These are phyloP conservation scores for Albifimbria verrucaria DNA, from an alignment of 2,329 filamentous ascomycete genomes.

Conservation along the genomic window DNA sequence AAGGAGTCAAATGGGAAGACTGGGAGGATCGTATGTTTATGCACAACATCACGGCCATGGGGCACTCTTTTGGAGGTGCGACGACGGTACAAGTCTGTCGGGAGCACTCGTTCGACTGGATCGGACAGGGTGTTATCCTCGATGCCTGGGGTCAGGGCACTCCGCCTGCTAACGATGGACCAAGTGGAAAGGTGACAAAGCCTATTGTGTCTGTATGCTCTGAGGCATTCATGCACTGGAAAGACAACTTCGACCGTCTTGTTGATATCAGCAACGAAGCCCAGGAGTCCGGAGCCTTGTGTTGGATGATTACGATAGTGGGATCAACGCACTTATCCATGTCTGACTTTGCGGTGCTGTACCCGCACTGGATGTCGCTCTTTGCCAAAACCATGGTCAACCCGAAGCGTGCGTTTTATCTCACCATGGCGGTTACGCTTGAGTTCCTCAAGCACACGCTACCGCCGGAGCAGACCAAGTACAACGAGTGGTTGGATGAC, in stretches of 20 bases:
- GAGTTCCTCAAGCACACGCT: conserved; percentile 58
- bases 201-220: conserved; percentile 63
- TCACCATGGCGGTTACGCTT: conserved; percentile 60
- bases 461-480: conserved; percentile 41
- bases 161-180: conserved; percentile 39
- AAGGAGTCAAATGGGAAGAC: conserved; percentile 50
- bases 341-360: conserved; percentile 64
- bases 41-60: conserved; percentile 57
- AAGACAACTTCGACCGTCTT: conserved; percentile 58
- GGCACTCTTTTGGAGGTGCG: conserved; percentile 66
- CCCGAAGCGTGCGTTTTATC: conserved; percentile 57
- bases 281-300: conserved; percentile 38
- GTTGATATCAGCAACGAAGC: conserved; percentile 55
- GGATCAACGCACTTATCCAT: conserved; percentile 65
- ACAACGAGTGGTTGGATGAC: conserved; percentile 52
- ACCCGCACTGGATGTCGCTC: conserved; percentile 54
- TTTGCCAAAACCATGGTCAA: conserved; percentile 63
- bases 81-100: conserved; percentile 60
- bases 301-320: conserved; percentile 49
- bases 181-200: conserved; percentile 40
- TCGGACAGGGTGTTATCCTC: conserved; percentile 63
- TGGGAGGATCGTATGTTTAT: conserved; percentile 57
- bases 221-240: conserved; percentile 70
- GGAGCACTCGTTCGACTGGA: conserved; percentile 48
- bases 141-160: conserved; percentile 60